Conservation (phyloP, 768 basidiomycete species). For the Roridomyces roridus region DNA sequence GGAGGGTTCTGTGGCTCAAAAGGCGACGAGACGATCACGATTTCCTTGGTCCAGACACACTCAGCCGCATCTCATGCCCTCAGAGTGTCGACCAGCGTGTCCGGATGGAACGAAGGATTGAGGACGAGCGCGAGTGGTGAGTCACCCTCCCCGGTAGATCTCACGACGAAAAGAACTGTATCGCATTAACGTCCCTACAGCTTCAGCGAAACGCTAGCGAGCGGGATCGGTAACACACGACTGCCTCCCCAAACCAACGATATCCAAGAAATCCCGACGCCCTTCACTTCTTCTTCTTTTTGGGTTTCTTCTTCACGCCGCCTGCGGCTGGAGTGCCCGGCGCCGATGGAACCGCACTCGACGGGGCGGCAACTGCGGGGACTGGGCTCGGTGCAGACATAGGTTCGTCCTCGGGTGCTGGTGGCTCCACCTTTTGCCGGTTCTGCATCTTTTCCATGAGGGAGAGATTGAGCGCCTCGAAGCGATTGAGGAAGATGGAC, state of each 20-base stretch:
- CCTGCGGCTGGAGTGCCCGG: conserved; percentile 47
- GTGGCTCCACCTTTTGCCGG: conserved; percentile 36
- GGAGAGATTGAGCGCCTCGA: conserved; percentile 88
- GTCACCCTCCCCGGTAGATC: too few relatives aligned
- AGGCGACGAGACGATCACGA: too few relatives aligned
- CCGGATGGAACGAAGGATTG: too few relatives aligned
- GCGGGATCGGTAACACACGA: conserved; percentile 12
- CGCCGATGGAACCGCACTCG: conserved; percentile 39
- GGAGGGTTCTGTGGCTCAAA: too few relatives aligned
- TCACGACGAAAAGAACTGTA: too few relatives aligned
- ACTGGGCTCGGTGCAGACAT: conserved; percentile 30
- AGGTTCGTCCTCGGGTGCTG: conserved; percentile 21
- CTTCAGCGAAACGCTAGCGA: conserved; percentile 7
- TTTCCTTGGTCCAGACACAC: too few relatives aligned
- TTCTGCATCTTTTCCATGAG: conserved; percentile 91
- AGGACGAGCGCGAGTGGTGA: too few relatives aligned
- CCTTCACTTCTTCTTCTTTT: conserved; percentile 75
- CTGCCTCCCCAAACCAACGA: not conserved
- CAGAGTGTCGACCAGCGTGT: too few relatives aligned
- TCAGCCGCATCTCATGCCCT: too few relatives aligned
- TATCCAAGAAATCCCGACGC: conserved; percentile 2
- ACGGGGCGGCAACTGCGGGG: conserved; percentile 36
- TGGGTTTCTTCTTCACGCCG: conserved; percentile 84
- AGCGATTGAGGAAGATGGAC: conserved; percentile 94
- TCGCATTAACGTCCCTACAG: conserved; percentile 5